Conservation (phyloP, 140 eudicot genomes). For the Cichorium intybus region DNA sequence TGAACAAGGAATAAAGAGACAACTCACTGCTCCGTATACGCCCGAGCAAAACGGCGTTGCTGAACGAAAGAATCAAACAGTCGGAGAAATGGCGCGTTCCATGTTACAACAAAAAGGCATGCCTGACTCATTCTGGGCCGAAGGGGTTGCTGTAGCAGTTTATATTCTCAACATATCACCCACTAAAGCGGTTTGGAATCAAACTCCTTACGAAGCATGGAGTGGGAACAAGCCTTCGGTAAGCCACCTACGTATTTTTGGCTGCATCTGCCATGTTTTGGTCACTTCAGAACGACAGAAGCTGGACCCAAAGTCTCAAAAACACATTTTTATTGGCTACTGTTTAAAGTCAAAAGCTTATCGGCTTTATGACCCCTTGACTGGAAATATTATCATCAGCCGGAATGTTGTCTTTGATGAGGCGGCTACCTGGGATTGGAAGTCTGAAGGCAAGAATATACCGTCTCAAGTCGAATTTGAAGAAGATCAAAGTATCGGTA, state of each 20-base stretch:
- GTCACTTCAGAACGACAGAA: background rate
- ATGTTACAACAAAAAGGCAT: background rate
- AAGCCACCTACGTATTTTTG: too few species aligned
- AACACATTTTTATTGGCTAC: background rate
- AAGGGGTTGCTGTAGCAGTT: conserved; percentile 3
- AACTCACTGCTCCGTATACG: background rate
- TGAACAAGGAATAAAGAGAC: background rate
- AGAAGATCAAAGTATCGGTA: too few species aligned
- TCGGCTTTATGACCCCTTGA: background rate
- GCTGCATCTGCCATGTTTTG: too few species aligned
- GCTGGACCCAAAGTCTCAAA: background rate
- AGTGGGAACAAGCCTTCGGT: background rate
- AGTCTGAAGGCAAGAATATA: too few species aligned
- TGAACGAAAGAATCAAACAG: background rate
- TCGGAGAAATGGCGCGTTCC: background rate
- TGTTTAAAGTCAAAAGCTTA: background rate
- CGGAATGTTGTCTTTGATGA: too few species aligned
- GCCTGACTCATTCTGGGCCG: conserved; percentile 4
- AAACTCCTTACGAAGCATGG: background rate
- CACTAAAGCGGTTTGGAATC: background rate
- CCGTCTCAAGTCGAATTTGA: too few species aligned
- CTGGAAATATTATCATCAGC: too few species aligned
- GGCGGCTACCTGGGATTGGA: too few species aligned
- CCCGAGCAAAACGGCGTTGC: background rate
- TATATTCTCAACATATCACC: background rate